Conservation (phyloP, 139 green algal species). For the Tetraselmis striata region DNA sequence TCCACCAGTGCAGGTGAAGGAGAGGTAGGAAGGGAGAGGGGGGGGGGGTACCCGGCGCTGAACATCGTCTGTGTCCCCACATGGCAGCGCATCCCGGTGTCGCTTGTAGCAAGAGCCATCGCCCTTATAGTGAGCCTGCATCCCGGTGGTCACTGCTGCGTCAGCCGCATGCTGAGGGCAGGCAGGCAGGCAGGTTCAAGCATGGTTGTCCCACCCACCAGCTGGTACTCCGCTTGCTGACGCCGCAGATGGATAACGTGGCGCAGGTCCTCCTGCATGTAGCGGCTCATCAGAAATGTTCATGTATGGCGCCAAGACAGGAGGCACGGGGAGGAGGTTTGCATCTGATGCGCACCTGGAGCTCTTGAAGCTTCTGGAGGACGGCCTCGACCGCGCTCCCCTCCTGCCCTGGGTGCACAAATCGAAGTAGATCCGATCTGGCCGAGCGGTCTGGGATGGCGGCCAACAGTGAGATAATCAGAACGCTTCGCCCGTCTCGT, state of each 20-base stretch:
- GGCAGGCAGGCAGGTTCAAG: too few relatives aligned
- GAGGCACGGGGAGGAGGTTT: too few relatives aligned
- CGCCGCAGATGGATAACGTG: slow-evolving; percentile 30
- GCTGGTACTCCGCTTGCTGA: slow-evolving; percentile 35
- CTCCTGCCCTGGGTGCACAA: not conserved
- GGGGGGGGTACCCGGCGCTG: not conserved
- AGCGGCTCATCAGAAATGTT: not conserved
- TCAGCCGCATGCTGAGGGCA: too few relatives aligned
- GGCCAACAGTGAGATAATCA: not conserved
- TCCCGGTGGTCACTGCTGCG: too few relatives aligned
- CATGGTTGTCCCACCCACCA: slow-evolving; percentile 27
- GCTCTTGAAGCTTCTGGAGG: slow-evolving; percentile 22
- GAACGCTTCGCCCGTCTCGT: not conserved
- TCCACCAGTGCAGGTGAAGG: too few relatives aligned
- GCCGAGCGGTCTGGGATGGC: not conserved
- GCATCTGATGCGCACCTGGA: slow-evolving; percentile 30
- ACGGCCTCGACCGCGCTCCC: not conserved
- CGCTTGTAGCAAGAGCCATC: not conserved
- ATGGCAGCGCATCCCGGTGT: not conserved
- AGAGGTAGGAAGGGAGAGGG: not conserved
- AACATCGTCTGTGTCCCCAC: not conserved
- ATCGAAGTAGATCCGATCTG: not conserved
- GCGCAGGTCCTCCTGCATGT: slow-evolving; percentile 33
- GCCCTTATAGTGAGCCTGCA: not conserved
- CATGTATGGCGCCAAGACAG: too few relatives aligned